A percentile compares a stretch with the other conserved stretches of the same genome.
Evolutionary conservation across 768 basidiomycete genomes (phyloP).

Genomic region (Psilocybe cyanescens): DNA sequence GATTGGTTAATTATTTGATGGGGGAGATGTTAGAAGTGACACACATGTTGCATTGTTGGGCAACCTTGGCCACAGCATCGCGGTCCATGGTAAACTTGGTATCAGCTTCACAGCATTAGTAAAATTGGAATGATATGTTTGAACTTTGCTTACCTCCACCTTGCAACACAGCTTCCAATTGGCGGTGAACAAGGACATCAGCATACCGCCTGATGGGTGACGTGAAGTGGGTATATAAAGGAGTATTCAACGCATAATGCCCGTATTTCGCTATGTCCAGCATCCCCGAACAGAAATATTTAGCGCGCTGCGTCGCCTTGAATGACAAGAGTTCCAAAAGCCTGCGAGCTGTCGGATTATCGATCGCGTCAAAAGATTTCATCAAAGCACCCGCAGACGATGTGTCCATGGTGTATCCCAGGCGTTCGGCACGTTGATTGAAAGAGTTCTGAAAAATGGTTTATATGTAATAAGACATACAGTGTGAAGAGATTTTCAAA

Average conservation of each 20-base stretch:
- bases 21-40: slow-evolving; percentile 25
- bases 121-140: slow-evolving; percentile 14
- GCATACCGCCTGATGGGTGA: slow-evolving; percentile 94
- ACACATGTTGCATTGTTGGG: slow-evolving; percentile 97
- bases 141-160: slow-evolving; percentile 53
- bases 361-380: slow-evolving; percentile 77
- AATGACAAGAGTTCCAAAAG: slow-evolving; percentile 84
- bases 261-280: slow-evolving; percentile 97
- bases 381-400: slow-evolving; percentile 82
- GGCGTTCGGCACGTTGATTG: slow-evolving; percentile 76
- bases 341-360: slow-evolving; percentile 72
- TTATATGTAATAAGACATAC: slow-evolving; percentile 10
- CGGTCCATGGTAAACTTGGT: slow-evolving; percentile 96
- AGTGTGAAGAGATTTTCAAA: background rate
- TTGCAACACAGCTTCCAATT: slow-evolving; percentile 87
- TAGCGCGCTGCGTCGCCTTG: slow-evolving; percentile 94
- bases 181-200: slow-evolving; percentile 94
- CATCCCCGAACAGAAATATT: slow-evolving; percentile 99
- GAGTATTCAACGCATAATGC: slow-evolving; percentile 89
- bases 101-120: slow-evolving; percentile 48
- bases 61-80: slow-evolving; percentile 96
- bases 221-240: slow-evolving; percentile 93
- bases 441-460: slow-evolving; percentile 63
- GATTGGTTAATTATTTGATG: slow-evolving; percentile 3
- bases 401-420: slow-evolving; percentile 83